Evolutionary conservation across 208 protist species (phyloP).

Genomic region (Leishmania amazonensis): DNA sequence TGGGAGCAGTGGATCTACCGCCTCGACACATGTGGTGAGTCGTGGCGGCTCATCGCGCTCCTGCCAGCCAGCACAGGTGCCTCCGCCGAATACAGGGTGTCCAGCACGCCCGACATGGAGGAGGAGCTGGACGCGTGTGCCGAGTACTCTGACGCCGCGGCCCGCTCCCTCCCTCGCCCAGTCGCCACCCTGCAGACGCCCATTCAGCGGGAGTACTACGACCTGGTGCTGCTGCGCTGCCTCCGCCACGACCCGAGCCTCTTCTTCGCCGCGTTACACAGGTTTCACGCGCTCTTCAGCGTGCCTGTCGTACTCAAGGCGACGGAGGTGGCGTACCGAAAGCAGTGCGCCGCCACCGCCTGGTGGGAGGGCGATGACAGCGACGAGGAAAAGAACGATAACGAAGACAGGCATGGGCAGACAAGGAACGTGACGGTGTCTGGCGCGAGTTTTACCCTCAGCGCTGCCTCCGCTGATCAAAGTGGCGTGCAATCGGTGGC

Average conservation of each 20-base stretch:
- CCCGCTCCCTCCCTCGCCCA: not conserved
- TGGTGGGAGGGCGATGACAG: conserved; percentile 20
- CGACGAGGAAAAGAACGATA: conserved; percentile 4
- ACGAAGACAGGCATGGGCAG: not conserved
- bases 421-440: not conserved
- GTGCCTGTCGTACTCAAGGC: conserved; percentile 41
- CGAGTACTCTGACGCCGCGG: not conserved
- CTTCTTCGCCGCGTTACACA: conserved; percentile 35
- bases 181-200: conserved; percentile 18
- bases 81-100: conserved; percentile 20
- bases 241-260: conserved; percentile 41
- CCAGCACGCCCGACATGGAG: not conserved
- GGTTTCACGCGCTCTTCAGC: conserved; percentile 34
- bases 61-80: conserved; percentile 37
- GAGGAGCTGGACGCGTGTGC: not conserved
- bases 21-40: conserved; percentile 57
- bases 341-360: conserved; percentile 19
- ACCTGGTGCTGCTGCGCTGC: conserved; percentile 66
- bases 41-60: conserved; percentile 54
- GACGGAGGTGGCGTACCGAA: conserved; percentile 42
- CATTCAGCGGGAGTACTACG: conserved; percentile 69
- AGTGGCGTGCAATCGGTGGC: not conserved
- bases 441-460: not conserved
- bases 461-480: not conserved
- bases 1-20: conserved; percentile 80